These are phyloP conservation scores for Tulasnella sp. DNA, from an alignment of 768 basidiomycete species.

Conservation along the genomic window DNA sequence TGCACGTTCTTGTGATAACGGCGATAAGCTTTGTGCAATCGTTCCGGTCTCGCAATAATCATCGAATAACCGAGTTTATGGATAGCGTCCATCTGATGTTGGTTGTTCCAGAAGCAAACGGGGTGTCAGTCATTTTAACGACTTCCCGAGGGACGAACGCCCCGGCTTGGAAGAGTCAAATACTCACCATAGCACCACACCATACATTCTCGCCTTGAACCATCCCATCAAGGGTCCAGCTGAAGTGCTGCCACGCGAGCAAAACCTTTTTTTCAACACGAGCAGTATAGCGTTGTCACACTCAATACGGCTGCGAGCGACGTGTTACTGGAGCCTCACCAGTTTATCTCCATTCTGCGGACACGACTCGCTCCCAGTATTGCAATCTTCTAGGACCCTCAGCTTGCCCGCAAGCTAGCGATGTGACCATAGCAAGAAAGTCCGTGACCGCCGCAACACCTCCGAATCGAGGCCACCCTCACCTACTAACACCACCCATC, in stretches of 20 bases:
- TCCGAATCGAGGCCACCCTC: neutral
- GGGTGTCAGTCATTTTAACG: neutral
- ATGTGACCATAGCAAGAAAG: too few relatives aligned
- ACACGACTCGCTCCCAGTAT: neutral
- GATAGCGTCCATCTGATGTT: slow-evolving; percentile 8
- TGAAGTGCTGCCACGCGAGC: slow-evolving; percentile 15
- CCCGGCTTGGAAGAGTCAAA: neutral
- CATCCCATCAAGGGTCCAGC: neutral
- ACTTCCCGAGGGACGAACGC: neutral
- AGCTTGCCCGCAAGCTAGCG: too few relatives aligned
- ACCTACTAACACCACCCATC: too few relatives aligned
- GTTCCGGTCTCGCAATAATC: neutral
- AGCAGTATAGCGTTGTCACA: neutral
- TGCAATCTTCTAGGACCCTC: neutral
- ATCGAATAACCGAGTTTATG: slow-evolving; percentile 16
- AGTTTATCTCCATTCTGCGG: neutral
- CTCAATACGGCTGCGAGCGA: neutral
- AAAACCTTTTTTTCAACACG: neutral
- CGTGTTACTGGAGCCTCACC: neutral
- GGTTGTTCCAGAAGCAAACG: neutral
- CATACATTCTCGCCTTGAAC: slow-evolving; percentile 22
- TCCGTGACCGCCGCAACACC: too few relatives aligned
- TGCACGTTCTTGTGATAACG: slow-evolving; percentile 12
- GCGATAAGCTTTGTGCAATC: neutral
- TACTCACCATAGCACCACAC: neutral